These are phyloP conservation scores for Leccinum obscurum DNA, from an alignment of 768 basidiomycete species.

Conservation along the genomic window DNA sequence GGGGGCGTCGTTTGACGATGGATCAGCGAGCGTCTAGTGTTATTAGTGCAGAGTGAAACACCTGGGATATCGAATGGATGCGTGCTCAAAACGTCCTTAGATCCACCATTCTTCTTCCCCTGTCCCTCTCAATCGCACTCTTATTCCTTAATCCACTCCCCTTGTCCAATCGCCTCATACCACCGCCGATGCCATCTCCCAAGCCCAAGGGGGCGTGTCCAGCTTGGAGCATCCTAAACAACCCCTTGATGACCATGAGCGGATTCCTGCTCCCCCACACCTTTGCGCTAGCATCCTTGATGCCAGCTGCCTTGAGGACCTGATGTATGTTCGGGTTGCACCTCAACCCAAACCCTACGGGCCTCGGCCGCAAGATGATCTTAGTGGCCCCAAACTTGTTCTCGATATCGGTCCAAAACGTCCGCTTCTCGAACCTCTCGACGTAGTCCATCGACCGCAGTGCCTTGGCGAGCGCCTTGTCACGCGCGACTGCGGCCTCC, in stretches of 20 bases:
- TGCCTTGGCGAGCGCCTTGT: constrained; percentile 65
- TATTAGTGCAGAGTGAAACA: neutral
- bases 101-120: constrained; percentile 76
- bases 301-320: constrained; percentile 89
- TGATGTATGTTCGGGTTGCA: constrained; percentile 89
- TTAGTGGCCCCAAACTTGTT: constrained; percentile 83
- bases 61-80: neutral
- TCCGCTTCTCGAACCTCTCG: constrained; percentile 90
- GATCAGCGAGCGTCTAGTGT: neutral
- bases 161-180: constrained; percentile 68
- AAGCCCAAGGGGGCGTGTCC: constrained; percentile 78
- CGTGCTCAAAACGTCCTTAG: constrained; percentile 48
- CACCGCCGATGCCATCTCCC: constrained; percentile 81
- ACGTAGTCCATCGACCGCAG: constrained; percentile 90
- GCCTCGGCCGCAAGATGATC: constrained; percentile 77
- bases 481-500: constrained; percentile 51
- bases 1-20: neutral
- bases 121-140: constrained; percentile 74
- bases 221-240: constrained; percentile 79
- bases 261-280: constrained; percentile 91
- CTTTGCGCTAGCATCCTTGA: constrained; percentile 93
- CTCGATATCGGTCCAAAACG: constrained; percentile 90
- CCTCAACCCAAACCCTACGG: constrained; percentile 88
- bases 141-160: constrained; percentile 71
- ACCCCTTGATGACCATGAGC: constrained; percentile 73